These are phyloP conservation scores for Hypoxylon sp. DNA, from an alignment of 2,329 filamentous ascomycete species.

Conservation along the genomic window DNA sequence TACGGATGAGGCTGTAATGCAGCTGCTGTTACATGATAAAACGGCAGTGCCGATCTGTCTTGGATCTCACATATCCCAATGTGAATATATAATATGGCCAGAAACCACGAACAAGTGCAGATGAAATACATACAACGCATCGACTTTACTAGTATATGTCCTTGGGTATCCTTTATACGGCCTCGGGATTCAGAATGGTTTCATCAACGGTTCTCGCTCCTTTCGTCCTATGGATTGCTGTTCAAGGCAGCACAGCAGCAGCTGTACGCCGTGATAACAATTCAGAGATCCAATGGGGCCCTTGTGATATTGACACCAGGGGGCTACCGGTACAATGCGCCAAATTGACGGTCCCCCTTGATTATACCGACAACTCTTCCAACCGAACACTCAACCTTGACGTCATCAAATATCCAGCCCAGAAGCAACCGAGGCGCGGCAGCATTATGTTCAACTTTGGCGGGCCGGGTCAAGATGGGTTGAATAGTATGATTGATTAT, in stretches of 20 bases:
- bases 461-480: conserved; percentile 53
- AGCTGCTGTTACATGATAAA: background rate
- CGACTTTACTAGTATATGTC: background rate
- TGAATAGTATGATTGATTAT: conserved; percentile 39
- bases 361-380: conserved; percentile 54
- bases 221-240: conserved; percentile 13
- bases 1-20: conserved; percentile 28
- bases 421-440: conserved; percentile 53
- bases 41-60: background rate
- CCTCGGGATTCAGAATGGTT: conserved; percentile 22
- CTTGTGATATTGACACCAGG: conserved; percentile 43
- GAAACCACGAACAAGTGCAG: background rate
- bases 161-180: background rate
- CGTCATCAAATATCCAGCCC: conserved; percentile 54
- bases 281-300: conserved; percentile 41
- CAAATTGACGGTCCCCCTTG: conserved; percentile 58
- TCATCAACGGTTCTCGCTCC: conserved; percentile 5
- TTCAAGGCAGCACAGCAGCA: conserved; percentile 15
- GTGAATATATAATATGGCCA: conserved; percentile 20
- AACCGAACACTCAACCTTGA: conserved; percentile 53
- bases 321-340: conserved; percentile 54
- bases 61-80: background rate
- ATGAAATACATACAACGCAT: background rate
- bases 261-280: conserved; percentile 11
- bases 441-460: conserved; percentile 60